Percentiles rank a stretch among this genome's conserved stretches.
Conservation (phyloP, 768 basidiomycete species). For the Cystobasidium ongulense region DNA sequence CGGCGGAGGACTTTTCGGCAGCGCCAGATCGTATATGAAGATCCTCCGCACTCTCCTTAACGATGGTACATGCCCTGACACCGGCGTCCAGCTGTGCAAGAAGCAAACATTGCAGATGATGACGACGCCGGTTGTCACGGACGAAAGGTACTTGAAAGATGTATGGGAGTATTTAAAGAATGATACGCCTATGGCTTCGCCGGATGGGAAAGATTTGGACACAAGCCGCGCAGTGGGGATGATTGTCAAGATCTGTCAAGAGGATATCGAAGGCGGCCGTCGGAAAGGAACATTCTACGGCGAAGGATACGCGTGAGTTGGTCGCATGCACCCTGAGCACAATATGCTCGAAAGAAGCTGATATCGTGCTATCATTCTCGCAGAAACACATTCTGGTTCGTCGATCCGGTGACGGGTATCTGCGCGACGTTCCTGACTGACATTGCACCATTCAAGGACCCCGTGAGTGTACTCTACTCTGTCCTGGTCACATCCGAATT, state of each 20-base stretch:
- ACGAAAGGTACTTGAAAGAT: background rate
- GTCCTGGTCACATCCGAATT: background rate
- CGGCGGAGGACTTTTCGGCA: constrained; percentile 15
- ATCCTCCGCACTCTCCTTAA: background rate
- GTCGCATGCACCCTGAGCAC: background rate
- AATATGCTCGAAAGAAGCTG: background rate
- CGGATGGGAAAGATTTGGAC: background rate
- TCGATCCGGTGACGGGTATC: too few relatives aligned
- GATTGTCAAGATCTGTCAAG: constrained; percentile 1
- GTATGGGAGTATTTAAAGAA: constrained; percentile 19
- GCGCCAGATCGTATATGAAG: constrained; percentile 24
- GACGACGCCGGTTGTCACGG: constrained; percentile 10
- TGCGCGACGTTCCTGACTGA: too few relatives aligned
- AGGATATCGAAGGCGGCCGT: constrained; percentile 6
- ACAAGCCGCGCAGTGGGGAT: background rate
- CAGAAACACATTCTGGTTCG: constrained; percentile 23
- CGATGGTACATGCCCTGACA: constrained; percentile 20
- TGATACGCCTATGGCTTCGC: background rate
- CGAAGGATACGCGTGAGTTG: constrained; percentile 27
- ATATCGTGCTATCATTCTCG: background rate
- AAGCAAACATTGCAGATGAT: constrained; percentile 13
- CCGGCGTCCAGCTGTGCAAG: constrained; percentile 6
- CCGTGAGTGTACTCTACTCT: background rate
- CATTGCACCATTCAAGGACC: too few relatives aligned
- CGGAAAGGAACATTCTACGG: background rate